Percentiles rank a stretch among this genome's conserved stretches.
Conservation (phyloP, 768 basidiomycete species). For the Holtermanniella nyarrowii region DNA sequence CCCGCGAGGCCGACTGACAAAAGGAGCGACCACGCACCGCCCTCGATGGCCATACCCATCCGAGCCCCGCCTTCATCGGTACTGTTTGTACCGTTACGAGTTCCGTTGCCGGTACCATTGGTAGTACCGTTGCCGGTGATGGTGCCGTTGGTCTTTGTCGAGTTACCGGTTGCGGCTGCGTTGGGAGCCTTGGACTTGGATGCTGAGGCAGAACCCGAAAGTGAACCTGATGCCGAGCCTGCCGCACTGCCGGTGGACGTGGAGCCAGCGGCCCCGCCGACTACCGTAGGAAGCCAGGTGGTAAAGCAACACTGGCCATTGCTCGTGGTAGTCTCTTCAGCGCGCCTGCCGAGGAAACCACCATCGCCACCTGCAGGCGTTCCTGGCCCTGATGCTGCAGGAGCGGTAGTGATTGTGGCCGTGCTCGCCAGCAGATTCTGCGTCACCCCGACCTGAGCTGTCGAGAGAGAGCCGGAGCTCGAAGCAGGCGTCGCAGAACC, state of each 20-base stretch:
- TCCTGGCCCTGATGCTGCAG: background rate
- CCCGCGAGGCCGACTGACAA: background rate
- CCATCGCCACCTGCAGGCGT: too few relatives aligned
- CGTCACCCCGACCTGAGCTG: constrained; percentile 19
- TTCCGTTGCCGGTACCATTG: background rate
- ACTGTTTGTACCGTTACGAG: constrained; percentile 6
- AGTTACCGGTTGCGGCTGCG: background rate
- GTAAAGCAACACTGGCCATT: constrained; percentile 32
- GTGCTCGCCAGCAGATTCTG: background rate
- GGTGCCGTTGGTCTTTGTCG: background rate
- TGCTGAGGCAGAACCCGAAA: background rate
- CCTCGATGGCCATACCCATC: background rate
- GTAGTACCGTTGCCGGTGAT: background rate
- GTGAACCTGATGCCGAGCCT: too few relatives aligned
- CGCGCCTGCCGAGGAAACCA: background rate
- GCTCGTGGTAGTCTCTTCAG: constrained; percentile 14
- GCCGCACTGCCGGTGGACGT: background rate
- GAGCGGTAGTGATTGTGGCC: background rate
- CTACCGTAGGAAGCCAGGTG: constrained; percentile 26
- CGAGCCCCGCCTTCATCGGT: background rate
- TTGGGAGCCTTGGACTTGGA: background rate
- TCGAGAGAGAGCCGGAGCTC: background rate
- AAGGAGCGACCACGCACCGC: background rate
- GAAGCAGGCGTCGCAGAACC: background rate
- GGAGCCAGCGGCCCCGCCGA: constrained; percentile 5